Percentiles rank a stretch among this genome's conserved stretches.
Conservation (phyloP, 192 early-diverging fungal genomes). For the Coemansia sp. region DNA sequence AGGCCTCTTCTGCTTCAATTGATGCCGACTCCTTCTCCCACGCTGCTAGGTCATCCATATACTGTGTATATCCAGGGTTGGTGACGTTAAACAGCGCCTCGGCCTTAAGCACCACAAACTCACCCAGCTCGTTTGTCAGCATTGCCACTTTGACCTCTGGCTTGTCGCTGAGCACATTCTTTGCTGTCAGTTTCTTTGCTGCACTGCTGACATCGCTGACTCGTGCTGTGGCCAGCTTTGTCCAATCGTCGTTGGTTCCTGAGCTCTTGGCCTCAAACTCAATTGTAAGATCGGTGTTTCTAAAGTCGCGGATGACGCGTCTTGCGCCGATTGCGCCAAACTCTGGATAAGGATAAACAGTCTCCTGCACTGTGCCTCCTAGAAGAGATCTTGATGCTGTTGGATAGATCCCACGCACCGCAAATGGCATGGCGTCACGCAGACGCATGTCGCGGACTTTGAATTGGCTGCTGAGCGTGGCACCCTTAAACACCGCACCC, state of each 20-base stretch:
- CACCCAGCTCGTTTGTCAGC: constrained; percentile 77
- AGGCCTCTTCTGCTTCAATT: constrained; percentile 9
- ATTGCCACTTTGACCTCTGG: constrained; percentile 86
- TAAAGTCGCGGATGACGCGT: constrained; percentile 84
- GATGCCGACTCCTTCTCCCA: constrained; percentile 55
- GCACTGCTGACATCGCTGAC: constrained; percentile 73
- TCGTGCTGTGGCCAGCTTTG: constrained; percentile 44
- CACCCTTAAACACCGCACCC: constrained; percentile 85
- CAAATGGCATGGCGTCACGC: constrained; percentile 73
- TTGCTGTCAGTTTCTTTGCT: constrained; percentile 63
- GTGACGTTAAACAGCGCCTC: constrained; percentile 57
- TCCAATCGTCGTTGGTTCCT: constrained; percentile 54
- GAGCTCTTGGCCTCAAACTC: constrained; percentile 78
- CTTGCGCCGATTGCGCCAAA: constrained; percentile 74
- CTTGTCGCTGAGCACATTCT: constrained; percentile 51
- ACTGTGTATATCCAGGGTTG: constrained; percentile 40
- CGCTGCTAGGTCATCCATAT: constrained; percentile 31
- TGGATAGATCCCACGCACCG: constrained; percentile 34
- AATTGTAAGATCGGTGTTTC: constrained; percentile 50
- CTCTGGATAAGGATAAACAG: constrained; percentile 41
- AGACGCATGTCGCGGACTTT: constrained; percentile 80
- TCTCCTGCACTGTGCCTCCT: constrained; percentile 40
- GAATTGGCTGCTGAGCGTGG: constrained; percentile 83
- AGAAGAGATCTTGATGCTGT: constrained; percentile 68
- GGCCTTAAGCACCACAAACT: constrained; percentile 64